Conservation (phyloP, 306 rosid species). For the Neltuma alba region DNA sequence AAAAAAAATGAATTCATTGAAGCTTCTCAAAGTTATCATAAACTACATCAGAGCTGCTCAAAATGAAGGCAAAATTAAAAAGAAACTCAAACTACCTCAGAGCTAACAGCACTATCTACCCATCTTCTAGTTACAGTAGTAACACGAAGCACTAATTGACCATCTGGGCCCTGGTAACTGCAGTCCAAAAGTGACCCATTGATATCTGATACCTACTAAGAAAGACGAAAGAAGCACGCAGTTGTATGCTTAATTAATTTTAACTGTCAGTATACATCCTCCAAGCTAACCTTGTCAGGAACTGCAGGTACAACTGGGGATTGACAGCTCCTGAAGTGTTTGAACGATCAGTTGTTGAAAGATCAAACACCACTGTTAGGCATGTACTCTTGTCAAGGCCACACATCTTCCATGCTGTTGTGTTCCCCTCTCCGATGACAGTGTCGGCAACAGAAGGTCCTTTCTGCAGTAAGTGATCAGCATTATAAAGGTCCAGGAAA, state of each 20-base stretch:
- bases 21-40: constrained; percentile 18
- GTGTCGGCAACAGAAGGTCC: constrained; percentile 91
- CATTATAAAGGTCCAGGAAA: constrained; percentile 39
- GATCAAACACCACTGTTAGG: constrained; percentile 85
- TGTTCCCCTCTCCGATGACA: constrained; percentile 80
- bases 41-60: neutral
- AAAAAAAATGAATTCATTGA: neutral
- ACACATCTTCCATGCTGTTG: constrained; percentile 88
- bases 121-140: constrained; percentile 83
- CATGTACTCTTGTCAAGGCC: constrained; percentile 93
- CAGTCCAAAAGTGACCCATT: constrained; percentile 33
- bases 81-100: constrained; percentile 65
- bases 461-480: constrained; percentile 58
- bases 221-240: neutral
- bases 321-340: constrained; percentile 65
- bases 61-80: constrained; percentile 11
- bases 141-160: constrained; percentile 80
- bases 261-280: neutral
- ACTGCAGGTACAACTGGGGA: constrained; percentile 85
- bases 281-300: constrained; percentile 69
- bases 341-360: constrained; percentile 79
- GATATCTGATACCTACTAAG: constrained; percentile 23
- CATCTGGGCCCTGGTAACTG: constrained; percentile 83
- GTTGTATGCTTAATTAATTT: neutral
- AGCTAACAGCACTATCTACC: constrained; percentile 71